phyloP scores from a whole-genome alignment of 1,284 basidiomycete genomes.

The Cryptococcus sp. region DNA sequence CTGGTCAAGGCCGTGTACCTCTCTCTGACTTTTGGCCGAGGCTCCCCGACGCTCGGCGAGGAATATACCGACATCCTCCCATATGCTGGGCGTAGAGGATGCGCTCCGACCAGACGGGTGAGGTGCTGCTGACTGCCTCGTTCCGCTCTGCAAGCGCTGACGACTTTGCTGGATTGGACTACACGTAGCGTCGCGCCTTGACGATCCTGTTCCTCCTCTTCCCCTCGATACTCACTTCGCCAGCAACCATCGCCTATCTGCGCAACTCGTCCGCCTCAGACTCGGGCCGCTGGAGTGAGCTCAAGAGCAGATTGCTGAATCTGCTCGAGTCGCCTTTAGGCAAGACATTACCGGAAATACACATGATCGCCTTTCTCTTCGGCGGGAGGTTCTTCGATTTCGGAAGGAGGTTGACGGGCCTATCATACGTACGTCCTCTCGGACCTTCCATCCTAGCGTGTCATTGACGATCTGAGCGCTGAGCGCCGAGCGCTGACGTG shows the following conservation, averaged over 20 bases:
- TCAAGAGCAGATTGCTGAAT: constrained; percentile 8
- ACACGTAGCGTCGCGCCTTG: constrained; percentile 57
- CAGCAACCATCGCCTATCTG: constrained; percentile 55
- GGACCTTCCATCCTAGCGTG: background rate
- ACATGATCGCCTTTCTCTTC: constrained; percentile 79
- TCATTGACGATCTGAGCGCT: too few species aligned
- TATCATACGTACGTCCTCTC: constrained; percentile 65
- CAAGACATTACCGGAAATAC: constrained; percentile 61
- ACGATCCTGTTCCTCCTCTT: constrained; percentile 63
- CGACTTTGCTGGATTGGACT: background rate
- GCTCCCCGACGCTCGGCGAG: constrained; percentile 80
- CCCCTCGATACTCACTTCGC: constrained; percentile 61
- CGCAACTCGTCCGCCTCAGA: constrained; percentile 1
- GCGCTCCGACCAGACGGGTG: constrained; percentile 29
- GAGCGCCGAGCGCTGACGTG: background rate
- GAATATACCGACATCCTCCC: constrained; percentile 88
- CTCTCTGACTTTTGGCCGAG: constrained; percentile 75
- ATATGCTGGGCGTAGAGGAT: constrained; percentile 55
- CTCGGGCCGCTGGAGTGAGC: constrained; percentile 7
- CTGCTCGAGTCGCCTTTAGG: constrained; percentile 42
- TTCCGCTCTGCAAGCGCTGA: background rate
- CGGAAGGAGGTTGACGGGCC: constrained; percentile 68
- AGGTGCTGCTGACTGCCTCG: background rate
- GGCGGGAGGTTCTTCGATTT: constrained; percentile 76
- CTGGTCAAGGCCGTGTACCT: constrained; percentile 72